Evolutionary conservation across 148 eudicot species (phyloP), one percentile per base, ranked within the genome.

Genomic region (Dianthus caryophyllus): DNA sequence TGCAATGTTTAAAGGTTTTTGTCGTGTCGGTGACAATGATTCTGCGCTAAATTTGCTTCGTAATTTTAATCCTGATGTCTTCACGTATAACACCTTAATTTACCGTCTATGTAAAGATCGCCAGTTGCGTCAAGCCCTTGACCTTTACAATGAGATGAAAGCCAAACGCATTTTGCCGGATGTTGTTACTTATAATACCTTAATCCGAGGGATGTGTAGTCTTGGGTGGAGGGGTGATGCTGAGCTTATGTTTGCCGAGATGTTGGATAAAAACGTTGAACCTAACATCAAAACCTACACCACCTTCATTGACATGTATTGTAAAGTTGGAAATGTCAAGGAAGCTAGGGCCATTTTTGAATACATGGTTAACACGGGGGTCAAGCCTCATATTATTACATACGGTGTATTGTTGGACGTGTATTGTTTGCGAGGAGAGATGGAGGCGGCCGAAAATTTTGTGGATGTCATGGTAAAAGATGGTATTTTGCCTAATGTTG

Each of bases 371-470:
- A 20, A 52, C 5, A 52, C 30, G 38, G 70, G 70, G 11, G 59
- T 30, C n/a, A 15, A 38, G 14, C 53, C 71, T 9, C 2, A 68
- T 41, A 7, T 56, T 36, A 56, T 54, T 38, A 41, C 73, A 18
- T 70, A 70, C 61, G 47, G n/a, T 27, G 21, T 66, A 43, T 38
- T 70, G 13, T 13, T 70, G 43, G 66, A 70, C 22, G 73, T 26
- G 24, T 58, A 58, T 0, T 58, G 62, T 58, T 0, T 58, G 41
- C 62, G 41, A 29, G 62, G 62, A 0, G 31, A 21, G 41, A 61
- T 61, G 47, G 47, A n/a, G 16, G 64, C 56, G 57, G 72, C 63
- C 0, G 30, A 59, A 17, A 56, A 43, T 33, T 12, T 56, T 0
- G 20, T 68, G 2, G 54, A 68, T 38, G 12, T 68, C 8, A 68